phyloP scores from a whole-genome alignment of 1,284 basidiomycete species.

The Pseudomicrostroma phylloplanum region DNA sequence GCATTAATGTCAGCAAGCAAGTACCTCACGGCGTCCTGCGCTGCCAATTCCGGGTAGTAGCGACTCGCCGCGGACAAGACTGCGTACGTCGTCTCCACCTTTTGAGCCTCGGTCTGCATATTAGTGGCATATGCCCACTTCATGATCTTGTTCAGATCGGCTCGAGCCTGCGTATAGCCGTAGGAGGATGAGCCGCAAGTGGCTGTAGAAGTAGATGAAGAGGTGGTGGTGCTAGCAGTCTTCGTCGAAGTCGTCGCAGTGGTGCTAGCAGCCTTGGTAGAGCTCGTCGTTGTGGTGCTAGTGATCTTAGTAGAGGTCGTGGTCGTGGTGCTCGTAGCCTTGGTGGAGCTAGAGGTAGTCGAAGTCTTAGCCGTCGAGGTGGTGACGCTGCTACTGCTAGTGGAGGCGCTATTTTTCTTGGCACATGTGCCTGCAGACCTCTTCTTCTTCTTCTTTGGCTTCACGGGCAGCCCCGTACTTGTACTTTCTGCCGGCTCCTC shows the following conservation, averaged over 20 bases:
- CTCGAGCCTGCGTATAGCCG: conserved; percentile 27
- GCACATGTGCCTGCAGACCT: too few relatives aligned
- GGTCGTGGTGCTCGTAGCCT: not conserved
- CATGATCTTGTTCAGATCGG: conserved; percentile 41
- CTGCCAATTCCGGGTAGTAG: conserved; percentile 43
- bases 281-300: conserved; percentile 2
- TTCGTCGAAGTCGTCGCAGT: not conserved
- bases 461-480: too few relatives aligned
- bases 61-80: conserved; percentile 39
- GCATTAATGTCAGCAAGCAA: conserved; percentile 46
- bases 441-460: too few relatives aligned
- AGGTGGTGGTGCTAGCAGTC: not conserved
- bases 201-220: conserved; percentile 11
- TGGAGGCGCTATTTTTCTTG: too few relatives aligned
- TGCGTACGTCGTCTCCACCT: conserved; percentile 42
- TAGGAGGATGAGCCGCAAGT: conserved; percentile 20
- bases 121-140: conserved; percentile 37
- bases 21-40: conserved; percentile 31
- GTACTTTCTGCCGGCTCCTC: too few relatives aligned
- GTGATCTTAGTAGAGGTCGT: conserved; percentile 4
- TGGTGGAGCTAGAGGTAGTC: not conserved
- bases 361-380: not conserved
- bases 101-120: conserved; percentile 25
- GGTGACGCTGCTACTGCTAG: not conserved
- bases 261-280: not conserved